Percentiles rank a stretch among this genome's conserved stretches.
Evolutionary conservation across 1,284 basidiomycete genomes (phyloP).

Genomic region (Papiliotrema flavescens): DNA sequence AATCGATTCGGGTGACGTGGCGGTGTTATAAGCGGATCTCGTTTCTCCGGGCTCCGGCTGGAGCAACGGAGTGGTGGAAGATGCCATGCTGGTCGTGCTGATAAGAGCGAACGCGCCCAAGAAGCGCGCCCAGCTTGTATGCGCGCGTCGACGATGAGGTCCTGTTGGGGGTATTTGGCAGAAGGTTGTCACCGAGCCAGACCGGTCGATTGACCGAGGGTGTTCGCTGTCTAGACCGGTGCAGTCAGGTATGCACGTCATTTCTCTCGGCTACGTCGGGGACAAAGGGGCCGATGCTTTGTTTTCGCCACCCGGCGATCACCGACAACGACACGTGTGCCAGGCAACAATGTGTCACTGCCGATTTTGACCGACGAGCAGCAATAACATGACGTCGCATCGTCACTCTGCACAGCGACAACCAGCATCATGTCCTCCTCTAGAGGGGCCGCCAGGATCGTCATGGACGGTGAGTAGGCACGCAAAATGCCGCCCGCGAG

Average conservation of each 20-base stretch:
- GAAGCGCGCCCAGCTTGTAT: too few species aligned
- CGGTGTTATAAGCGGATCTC: background rate
- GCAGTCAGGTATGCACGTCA: too few species aligned
- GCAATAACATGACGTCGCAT: background rate
- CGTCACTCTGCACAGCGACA: background rate
- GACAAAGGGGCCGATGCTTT: too few species aligned
- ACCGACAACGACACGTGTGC: background rate
- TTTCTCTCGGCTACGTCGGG: too few species aligned
- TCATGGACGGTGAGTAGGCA: slow-evolving; percentile 48
- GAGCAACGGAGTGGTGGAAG: background rate
- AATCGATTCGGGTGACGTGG: background rate
- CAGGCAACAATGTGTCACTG: background rate
- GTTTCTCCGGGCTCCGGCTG: background rate
- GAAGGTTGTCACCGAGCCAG: too few species aligned
- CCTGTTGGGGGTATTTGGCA: too few species aligned
- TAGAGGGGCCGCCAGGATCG: slow-evolving; percentile 47
- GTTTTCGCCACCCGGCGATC: background rate
- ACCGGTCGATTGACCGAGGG: too few species aligned
- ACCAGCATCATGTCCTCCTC: slow-evolving; percentile 14
- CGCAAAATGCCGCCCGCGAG: background rate
- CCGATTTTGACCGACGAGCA: background rate
- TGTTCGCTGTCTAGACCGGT: background rate
- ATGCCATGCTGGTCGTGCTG: background rate
- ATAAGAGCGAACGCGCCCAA: too few species aligned
- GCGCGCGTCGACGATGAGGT: too few species aligned